Evolutionary conservation across 192 early-diverging fungal species (phyloP).

Genomic region (Coemansia nantahalensis): DNA sequence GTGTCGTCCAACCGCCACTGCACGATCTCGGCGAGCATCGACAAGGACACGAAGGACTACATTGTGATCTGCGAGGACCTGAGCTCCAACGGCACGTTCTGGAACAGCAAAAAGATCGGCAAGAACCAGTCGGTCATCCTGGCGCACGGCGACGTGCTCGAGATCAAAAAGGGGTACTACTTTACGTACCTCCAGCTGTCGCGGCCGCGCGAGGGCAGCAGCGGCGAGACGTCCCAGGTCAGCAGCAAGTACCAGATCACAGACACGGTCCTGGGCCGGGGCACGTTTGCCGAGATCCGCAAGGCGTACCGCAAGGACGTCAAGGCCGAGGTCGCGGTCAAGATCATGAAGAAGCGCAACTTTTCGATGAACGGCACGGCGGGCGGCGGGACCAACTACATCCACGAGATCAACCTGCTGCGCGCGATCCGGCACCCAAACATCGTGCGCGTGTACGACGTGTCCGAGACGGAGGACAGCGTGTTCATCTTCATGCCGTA

Average conservation of each 20-base stretch:
- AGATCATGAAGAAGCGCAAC: slow-evolving; percentile 80
- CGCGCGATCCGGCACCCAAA: slow-evolving; percentile 67
- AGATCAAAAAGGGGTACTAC: slow-evolving; percentile 54
- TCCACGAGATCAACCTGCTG: slow-evolving; percentile 73
- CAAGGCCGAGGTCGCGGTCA: slow-evolving; percentile 73
- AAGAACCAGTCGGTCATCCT: slow-evolving; percentile 56
- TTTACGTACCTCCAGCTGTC: slow-evolving; percentile 46
- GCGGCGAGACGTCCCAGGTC: slow-evolving; percentile 9
- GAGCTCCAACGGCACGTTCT: slow-evolving; percentile 62
- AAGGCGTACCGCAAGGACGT: slow-evolving; percentile 63
- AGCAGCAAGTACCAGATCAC: slow-evolving; percentile 53
- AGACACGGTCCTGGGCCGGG: slow-evolving; percentile 49
- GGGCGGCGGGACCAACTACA: slow-evolving; percentile 72
- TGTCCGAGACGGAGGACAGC: slow-evolving; percentile 56
- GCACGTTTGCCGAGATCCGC: slow-evolving; percentile 78
- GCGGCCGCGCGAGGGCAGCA: not conserved
- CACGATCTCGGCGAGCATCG: slow-evolving; percentile 28
- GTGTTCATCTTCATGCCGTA: slow-evolving; percentile 76
- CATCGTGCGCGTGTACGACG: slow-evolving; percentile 67
- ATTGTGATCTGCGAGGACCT: slow-evolving; percentile 53
- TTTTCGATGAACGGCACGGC: slow-evolving; percentile 62
- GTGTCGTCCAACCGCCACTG: no score
- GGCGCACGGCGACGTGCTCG: slow-evolving; percentile 59
- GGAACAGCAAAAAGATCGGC: slow-evolving; percentile 57
- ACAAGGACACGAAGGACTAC: slow-evolving; percentile 30